Percentiles rank a stretch among this genome's conserved stretches.
Evolutionary conservation across 1,139 yeast genomes (phyloP).

Genomic region (Suhomyces maxii): DNA sequence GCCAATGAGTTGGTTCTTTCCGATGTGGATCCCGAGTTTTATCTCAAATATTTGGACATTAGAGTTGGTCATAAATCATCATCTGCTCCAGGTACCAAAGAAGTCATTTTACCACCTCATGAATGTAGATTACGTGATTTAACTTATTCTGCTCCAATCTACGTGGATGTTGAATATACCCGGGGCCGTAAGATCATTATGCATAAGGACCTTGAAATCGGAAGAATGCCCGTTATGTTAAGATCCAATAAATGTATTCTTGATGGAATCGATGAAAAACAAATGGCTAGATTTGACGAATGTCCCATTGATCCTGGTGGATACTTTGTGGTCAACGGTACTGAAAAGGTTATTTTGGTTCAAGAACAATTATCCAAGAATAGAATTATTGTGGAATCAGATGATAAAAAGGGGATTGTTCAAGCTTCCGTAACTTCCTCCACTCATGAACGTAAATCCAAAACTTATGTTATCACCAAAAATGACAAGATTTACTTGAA

Average conservation of each 20-base stretch:
- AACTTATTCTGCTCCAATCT: conserved; percentile 94
- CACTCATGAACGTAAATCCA: conserved; percentile 96
- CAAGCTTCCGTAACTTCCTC: conserved; percentile 98
- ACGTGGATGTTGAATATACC: conserved; percentile 95
- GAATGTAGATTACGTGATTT: conserved; percentile 94
- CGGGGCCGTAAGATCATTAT: conserved; percentile 89
- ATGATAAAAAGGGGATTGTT: conserved; percentile 88
- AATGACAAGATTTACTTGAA: conserved; percentile 86
- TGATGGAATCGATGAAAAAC: conserved; percentile 71
- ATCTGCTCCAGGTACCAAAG: conserved; percentile 52
- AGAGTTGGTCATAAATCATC: conserved; percentile 76
- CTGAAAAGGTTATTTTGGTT: conserved; percentile 93
- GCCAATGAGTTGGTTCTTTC: conserved; percentile 89
- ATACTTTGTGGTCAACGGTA: conserved; percentile 94
- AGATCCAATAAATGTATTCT: conserved; percentile 88
- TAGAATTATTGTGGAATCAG: conserved; percentile 97
- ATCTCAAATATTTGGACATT: conserved; percentile 86
- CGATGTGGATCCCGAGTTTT: conserved; percentile 97
- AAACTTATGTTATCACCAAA: conserved; percentile 91
- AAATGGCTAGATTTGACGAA: conserved; percentile 88
- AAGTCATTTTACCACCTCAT: conserved; percentile 82
- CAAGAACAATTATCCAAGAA: conserved; percentile 97
- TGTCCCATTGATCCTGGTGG: conserved; percentile 99
- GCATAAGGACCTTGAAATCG: conserved; percentile 89
- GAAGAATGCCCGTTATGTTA: conserved; percentile 97